Evolutionary conservation across 768 basidiomycete genomes (phyloP), one percentile per base, ranked within the genome.

Genomic region (Sarcodon sp.): DNA sequence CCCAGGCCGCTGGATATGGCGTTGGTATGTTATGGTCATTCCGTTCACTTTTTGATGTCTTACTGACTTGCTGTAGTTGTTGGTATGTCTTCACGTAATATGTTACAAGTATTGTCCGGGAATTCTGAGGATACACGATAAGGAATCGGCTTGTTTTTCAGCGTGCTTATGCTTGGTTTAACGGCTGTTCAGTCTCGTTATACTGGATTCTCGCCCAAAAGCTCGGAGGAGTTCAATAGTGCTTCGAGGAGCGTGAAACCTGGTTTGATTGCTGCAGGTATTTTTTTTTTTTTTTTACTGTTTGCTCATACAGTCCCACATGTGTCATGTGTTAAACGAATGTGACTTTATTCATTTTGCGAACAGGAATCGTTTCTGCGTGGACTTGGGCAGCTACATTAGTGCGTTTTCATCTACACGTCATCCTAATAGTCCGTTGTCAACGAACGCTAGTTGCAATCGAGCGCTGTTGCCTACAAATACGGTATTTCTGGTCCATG

Each of bases 371-470:
- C 50, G 90, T 94, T 16, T 84, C 81, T 15, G 89, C 91, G 0
- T 93, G 90, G 89, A 91, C 88, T n/a, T 87, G 82, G 74, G 84
- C 83, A 3, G 86, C 84, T 15, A 87, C 84, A 0, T 63, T 87
- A 50, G 82, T 81, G 49, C 15, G 59, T 53, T 10, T 9, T 34
- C 39, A 7, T 41, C 39, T 41, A 27, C n/a, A 41, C 13, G 4
- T 11, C 37, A 8, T 13, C 8, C 27, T 41, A 8, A 21, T 15
- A 49, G 64, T 10, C 33, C 31, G n/a, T 50, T 45, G 10, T 2
- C 44, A 16, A 15, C 27, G 13, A 8, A 13, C 2, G 15, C 8
- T 16, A 78, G 77, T 68, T 89, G 1, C 86, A 89, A 75, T 83
- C 80, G 32, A 86, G 83, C 47, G 85, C 87, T 0, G 79, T 88